Conservation (phyloP, 2,329 filamentous ascomycete genomes). For the Xylariaceae sp. region DNA sequence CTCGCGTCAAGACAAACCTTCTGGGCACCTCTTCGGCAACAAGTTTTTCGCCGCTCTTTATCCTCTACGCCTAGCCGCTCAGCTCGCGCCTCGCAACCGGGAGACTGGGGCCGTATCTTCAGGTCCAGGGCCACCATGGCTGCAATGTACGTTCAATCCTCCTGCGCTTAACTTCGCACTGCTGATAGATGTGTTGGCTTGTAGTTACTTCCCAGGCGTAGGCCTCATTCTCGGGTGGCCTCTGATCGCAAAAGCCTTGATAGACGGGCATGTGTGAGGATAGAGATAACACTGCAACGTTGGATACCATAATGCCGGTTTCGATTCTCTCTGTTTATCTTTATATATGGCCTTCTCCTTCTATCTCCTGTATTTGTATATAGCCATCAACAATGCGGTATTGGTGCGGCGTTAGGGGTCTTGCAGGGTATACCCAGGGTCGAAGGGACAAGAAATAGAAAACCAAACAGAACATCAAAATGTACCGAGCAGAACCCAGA, state of each 20-base stretch:
- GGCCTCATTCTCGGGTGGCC: constrained; percentile 48
- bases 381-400: background rate
- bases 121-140: constrained; percentile 40
- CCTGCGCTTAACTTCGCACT: background rate
- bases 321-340: background rate
- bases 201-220: constrained; percentile 46
- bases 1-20: constrained; percentile 20
- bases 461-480: background rate
- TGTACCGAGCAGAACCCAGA: background rate
- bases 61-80: background rate
- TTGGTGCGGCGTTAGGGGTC: constrained; percentile 12
- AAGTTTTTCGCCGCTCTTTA: constrained; percentile 14
- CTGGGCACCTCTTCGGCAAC: constrained; percentile 11
- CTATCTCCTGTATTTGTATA: constrained; percentile 21
- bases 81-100: constrained; percentile 8
- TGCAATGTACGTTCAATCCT: constrained; percentile 43
- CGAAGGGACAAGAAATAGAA: background rate
- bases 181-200: constrained; percentile 3
- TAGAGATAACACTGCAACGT: background rate
- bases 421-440: constrained; percentile 8
- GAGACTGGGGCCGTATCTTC: constrained; percentile 46
- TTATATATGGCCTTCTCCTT: background rate
- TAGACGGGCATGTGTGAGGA: constrained; percentile 38
- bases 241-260: constrained; percentile 23
- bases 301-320: background rate